Conservation (phyloP, 208 protist species). For the Trypanosoma cruzi region DNA sequence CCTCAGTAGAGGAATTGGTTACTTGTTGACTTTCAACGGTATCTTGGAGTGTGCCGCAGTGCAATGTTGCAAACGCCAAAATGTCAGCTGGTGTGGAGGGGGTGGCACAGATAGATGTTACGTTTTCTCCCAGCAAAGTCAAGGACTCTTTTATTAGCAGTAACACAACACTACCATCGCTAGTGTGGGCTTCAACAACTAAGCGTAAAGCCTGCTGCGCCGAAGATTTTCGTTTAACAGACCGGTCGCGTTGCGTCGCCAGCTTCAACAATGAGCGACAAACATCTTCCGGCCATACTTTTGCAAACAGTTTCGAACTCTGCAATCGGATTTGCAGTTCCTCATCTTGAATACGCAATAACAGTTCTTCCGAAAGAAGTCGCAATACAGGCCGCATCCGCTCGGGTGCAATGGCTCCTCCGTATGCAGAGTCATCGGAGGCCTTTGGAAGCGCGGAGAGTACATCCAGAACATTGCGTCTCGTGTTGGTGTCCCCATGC, state of each 20-base stretch:
- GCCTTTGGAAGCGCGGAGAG: slow-evolving; percentile 56
- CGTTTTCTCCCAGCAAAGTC: slow-evolving; percentile 16
- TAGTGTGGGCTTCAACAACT: slow-evolving; percentile 56
- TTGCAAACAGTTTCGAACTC: slow-evolving; percentile 69
- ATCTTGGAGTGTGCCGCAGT: slow-evolving; percentile 1
- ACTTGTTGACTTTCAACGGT: neutral
- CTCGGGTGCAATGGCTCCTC: slow-evolving; percentile 13
- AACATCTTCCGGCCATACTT: slow-evolving; percentile 78
- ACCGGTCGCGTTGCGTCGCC: slow-evolving; percentile 48
- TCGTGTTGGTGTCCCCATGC: slow-evolving; percentile 44
- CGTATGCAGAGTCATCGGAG: slow-evolving; percentile 8
- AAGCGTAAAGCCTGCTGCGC: slow-evolving; percentile 42
- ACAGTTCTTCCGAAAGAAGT: slow-evolving; percentile 68
- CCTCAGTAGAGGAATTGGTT: neutral
- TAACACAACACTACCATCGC: slow-evolving; percentile 36
- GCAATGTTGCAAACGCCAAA: slow-evolving; percentile 31
- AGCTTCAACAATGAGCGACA: slow-evolving; percentile 65
- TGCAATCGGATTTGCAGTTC: slow-evolving; percentile 74
- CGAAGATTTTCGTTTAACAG: slow-evolving; percentile 50
- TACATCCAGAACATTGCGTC: slow-evolving; percentile 77
- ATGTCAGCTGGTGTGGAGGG: slow-evolving; percentile 32
- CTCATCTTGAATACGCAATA: slow-evolving; percentile 75
- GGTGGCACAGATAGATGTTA: neutral
- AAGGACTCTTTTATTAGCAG: slow-evolving; percentile 37
- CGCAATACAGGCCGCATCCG: slow-evolving; percentile 60